phyloP scores from a whole-genome alignment of 805 yeast genomes.

The Kodamaea leandrae region DNA sequence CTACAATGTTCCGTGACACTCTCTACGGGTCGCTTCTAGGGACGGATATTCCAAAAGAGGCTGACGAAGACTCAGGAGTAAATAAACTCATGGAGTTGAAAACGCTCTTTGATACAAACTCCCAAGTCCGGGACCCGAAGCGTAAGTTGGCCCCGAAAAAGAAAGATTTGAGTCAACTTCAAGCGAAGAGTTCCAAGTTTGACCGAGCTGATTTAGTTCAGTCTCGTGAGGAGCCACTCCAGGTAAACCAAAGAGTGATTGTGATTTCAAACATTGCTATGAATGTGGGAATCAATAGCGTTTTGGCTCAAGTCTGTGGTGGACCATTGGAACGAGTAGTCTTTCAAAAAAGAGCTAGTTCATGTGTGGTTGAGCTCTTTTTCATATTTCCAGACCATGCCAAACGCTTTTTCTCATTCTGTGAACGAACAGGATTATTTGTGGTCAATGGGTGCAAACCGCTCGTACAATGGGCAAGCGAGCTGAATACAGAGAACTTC shows the following conservation, averaged over 20 bases:
- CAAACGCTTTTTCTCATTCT: slow-evolving; percentile 48
- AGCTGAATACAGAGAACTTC: slow-evolving; percentile 22
- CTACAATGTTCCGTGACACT: neutral
- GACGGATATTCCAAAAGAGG: too few relatives aligned
- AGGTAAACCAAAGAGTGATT: slow-evolving; percentile 16
- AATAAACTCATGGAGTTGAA: neutral
- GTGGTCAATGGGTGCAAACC: slow-evolving; percentile 55
- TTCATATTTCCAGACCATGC: slow-evolving; percentile 59
- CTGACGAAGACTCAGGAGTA: neutral
- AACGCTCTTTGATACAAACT: neutral
- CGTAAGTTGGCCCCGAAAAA: neutral
- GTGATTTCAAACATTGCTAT: slow-evolving; percentile 39
- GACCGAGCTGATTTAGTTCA: neutral
- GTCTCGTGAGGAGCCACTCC: neutral
- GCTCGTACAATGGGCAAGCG: slow-evolving; percentile 47
- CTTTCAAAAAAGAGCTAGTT: slow-evolving; percentile 16
- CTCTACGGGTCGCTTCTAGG: neutral
- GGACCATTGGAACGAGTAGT: slow-evolving; percentile 63
- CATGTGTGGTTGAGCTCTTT: slow-evolving; percentile 40
- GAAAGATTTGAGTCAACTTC: too few relatives aligned
- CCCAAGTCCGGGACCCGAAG: neutral
- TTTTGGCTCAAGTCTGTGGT: slow-evolving; percentile 58
- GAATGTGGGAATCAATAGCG: slow-evolving; percentile 45
- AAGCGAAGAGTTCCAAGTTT: too few relatives aligned
- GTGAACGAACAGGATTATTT: slow-evolving; percentile 49